Evolutionary conservation across 805 yeast genomes (phyloP).

Genomic region (Monosporozyma aerobia): DNA sequence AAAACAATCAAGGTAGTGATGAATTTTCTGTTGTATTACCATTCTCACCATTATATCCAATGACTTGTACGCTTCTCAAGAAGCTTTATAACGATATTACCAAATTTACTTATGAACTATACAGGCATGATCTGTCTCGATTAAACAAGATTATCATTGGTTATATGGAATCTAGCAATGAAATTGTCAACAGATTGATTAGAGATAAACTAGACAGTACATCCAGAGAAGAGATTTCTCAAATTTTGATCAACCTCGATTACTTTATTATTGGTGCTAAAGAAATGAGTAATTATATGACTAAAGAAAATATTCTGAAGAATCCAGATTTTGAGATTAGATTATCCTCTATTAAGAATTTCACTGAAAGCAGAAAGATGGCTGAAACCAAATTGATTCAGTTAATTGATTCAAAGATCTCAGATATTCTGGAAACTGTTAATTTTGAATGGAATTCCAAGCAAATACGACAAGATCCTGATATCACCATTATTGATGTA

Average conservation of each 20-base stretch:
- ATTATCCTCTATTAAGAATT: constrained; percentile 44
- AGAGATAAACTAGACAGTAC: constrained; percentile 53
- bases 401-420: constrained; percentile 71
- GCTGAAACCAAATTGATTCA: constrained; percentile 78
- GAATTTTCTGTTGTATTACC: constrained; percentile 62
- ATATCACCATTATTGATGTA: constrained; percentile 68
- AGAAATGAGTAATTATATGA: constrained; percentile 44
- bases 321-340: constrained; percentile 35
- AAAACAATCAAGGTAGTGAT: constrained; percentile 8
- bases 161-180: constrained; percentile 56
- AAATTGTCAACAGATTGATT: constrained; percentile 57
- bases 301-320: constrained; percentile 29
- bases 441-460: constrained; percentile 76
- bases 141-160: constrained; percentile 50
- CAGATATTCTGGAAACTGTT: constrained; percentile 71
- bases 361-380: constrained; percentile 49
- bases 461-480: constrained; percentile 48
- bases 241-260: constrained; percentile 79
- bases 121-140: constrained; percentile 50
- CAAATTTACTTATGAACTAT: constrained; percentile 57
- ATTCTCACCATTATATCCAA: constrained; percentile 80
- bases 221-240: constrained; percentile 84
- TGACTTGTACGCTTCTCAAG: constrained; percentile 69
- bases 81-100: constrained; percentile 54
- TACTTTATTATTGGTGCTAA: constrained; percentile 69